Conservation (phyloP, 129 eudicot genomes). For the Lactuca sativa region DNA sequence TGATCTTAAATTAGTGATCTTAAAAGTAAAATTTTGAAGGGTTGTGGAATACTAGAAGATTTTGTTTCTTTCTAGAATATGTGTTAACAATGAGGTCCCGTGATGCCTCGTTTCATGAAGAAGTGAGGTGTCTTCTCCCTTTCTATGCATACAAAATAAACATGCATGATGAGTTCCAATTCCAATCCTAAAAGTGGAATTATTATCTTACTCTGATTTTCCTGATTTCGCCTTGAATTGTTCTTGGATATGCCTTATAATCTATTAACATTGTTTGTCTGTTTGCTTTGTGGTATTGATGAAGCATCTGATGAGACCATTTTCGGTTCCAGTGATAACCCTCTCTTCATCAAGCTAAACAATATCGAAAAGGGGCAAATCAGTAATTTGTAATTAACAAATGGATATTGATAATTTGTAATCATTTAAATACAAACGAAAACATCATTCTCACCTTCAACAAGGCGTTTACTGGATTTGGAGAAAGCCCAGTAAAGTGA, state of each 20-base stretch:
- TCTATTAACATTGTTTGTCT: too few species aligned
- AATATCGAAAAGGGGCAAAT: not conserved
- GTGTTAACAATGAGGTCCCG: constrained; percentile 88
- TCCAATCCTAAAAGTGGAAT: too few species aligned
- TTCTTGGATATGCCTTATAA: too few species aligned
- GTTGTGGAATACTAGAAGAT: constrained; percentile 59
- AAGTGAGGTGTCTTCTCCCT: constrained; percentile 91
- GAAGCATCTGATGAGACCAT: constrained; percentile 92
- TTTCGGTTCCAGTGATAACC: constrained; percentile 74
- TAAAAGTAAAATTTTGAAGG: constrained; percentile 15
- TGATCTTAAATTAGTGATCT: not conserved
- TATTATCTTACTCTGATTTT: too few species aligned
- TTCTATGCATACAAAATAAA: constrained; percentile 56
- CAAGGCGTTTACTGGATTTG: constrained; percentile 85
- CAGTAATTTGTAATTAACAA: constrained; percentile 5
- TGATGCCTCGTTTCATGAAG: constrained; percentile 94
- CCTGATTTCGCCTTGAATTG: too few species aligned
- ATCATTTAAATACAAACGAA: not conserved
- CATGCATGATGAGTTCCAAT: constrained; percentile 23
- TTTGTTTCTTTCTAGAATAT: constrained; percentile 83
- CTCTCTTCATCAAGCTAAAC: constrained; percentile 95
- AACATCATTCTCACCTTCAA: constrained; percentile 58
- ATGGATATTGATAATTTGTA: not conserved
- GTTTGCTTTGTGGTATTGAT: too few species aligned
- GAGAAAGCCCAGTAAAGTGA: constrained; percentile 81